These are phyloP conservation scores for Coffea canephora DNA, from an alignment of 257 asterid species.

Conservation along the genomic window DNA sequence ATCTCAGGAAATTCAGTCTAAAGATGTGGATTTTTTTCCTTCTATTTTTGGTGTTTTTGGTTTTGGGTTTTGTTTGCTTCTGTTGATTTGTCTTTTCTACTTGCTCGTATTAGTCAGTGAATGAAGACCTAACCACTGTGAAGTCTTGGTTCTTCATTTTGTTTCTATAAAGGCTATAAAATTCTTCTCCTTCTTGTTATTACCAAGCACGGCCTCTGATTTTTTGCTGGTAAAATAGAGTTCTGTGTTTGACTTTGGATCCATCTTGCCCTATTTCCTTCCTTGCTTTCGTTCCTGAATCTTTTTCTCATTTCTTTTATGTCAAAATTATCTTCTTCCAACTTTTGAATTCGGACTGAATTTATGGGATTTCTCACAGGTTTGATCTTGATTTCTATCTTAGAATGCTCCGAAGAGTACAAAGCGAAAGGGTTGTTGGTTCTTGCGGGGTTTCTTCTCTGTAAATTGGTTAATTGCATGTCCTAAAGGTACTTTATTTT, in stretches of 20 bases:
- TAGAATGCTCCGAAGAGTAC: neutral
- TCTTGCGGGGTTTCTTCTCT: neutral
- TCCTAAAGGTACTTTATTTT: neutral
- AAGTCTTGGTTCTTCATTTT: constrained; percentile 5
- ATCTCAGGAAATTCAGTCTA: neutral
- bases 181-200: constrained; percentile 12
- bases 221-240: neutral
- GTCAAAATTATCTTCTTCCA: neutral
- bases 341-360: neutral
- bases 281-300: neutral
- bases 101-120: neutral
- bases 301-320: neutral
- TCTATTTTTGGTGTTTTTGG: neutral
- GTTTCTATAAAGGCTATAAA: neutral
- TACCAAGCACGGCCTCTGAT: neutral
- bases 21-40: neutral
- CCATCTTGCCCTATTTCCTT: constrained; percentile 6
- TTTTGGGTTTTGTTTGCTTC: neutral
- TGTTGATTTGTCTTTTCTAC: neutral
- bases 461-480: neutral
- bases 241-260: constrained; percentile 12
- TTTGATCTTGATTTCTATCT: neutral
- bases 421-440: neutral
- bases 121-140: neutral
- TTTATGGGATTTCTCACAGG: neutral